Conservation (phyloP, 345 rosid species). For the Arabidopsis suecica region DNA sequence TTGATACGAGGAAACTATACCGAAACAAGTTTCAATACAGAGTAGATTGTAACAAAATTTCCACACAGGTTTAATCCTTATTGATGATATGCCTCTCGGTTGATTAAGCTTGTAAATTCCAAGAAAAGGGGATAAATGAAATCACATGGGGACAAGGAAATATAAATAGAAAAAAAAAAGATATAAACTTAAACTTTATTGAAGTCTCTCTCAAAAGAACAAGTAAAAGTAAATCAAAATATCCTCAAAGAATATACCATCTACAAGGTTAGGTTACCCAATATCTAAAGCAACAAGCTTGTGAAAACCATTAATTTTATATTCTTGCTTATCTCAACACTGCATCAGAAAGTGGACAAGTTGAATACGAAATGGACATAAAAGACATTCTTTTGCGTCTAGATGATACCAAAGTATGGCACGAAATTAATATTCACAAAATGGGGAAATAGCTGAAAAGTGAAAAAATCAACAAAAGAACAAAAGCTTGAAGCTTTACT, state of each 20-base stretch:
- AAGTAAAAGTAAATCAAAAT: slow-evolving; percentile 34
- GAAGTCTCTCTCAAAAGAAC: slow-evolving; percentile 36
- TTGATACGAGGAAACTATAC: slow-evolving; percentile 16
- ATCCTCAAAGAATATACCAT: slow-evolving; percentile 43
- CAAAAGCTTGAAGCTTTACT: slow-evolving; percentile 39
- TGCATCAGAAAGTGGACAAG: slow-evolving; percentile 37
- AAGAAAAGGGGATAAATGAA: slow-evolving; percentile 44
- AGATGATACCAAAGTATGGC: slow-evolving; percentile 23
- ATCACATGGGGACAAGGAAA: slow-evolving; percentile 34
- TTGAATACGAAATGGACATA: slow-evolving; percentile 24
- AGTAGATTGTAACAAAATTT: slow-evolving; percentile 31
- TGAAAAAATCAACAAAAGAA: slow-evolving; percentile 32
- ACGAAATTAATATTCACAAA: slow-evolving; percentile 38
- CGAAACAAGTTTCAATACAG: slow-evolving; percentile 3
- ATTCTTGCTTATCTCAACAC: slow-evolving; percentile 38
- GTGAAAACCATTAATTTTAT: slow-evolving; percentile 22
- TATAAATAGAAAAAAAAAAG: neutral
- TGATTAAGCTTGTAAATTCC: slow-evolving; percentile 47
- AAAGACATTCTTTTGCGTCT: slow-evolving; percentile 24
- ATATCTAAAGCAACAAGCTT: slow-evolving; percentile 40
- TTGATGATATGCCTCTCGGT: slow-evolving; percentile 28
- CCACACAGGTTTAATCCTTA: slow-evolving; percentile 8
- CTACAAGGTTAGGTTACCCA: slow-evolving; percentile 31
- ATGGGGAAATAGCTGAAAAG: slow-evolving; percentile 7
- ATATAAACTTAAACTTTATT: slow-evolving; percentile 18